Percentiles rank a stretch among this genome's conserved stretches.
These are phyloP conservation scores for Coriolopsis trogii DNA, from an alignment of 1,284 basidiomycete species.

Conservation along the genomic window DNA sequence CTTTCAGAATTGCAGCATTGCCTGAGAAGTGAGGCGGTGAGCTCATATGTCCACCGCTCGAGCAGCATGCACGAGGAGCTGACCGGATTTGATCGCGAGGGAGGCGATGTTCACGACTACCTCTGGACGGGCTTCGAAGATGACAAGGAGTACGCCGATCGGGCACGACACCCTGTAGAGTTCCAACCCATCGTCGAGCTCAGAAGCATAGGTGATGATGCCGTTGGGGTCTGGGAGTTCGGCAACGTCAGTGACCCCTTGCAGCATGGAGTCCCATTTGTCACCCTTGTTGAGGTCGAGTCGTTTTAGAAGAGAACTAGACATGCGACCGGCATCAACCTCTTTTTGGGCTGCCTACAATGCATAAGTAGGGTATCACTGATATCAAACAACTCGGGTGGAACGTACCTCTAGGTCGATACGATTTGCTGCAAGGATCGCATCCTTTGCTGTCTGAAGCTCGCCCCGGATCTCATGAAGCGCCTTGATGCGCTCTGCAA, in stretches of 20 bases:
- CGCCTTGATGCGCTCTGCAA: slow-evolving; percentile 70
- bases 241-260: slow-evolving; percentile 89
- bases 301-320: slow-evolving; percentile 80
- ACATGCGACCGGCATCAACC: slow-evolving; percentile 84
- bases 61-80: slow-evolving; percentile 21
- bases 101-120: slow-evolving; percentile 98
- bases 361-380: background rate
- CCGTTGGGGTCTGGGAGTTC: slow-evolving; percentile 87
- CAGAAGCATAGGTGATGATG: slow-evolving; percentile 83
- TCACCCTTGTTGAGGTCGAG: slow-evolving; percentile 85
- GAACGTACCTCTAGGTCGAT: slow-evolving; percentile 73
- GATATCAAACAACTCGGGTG: background rate
- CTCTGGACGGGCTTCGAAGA: slow-evolving; percentile 98
- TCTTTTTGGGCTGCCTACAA: slow-evolving; percentile 74
- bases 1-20: slow-evolving; percentile 94
- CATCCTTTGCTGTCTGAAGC: slow-evolving; percentile 63
- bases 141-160: slow-evolving; percentile 94
- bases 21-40: slow-evolving; percentile 46
- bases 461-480: slow-evolving; percentile 71
- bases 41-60: background rate
- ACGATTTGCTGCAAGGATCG: slow-evolving; percentile 80
- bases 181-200: slow-evolving; percentile 86
- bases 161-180: slow-evolving; percentile 96
- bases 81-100: slow-evolving; percentile 95
- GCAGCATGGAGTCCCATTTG: slow-evolving; percentile 95